Percentiles rank a stretch among this genome's conserved stretches.
These are phyloP conservation scores for Aspergillus ustus DNA, from an alignment of 2,329 filamentous ascomycete species.

Conservation along the genomic window DNA sequence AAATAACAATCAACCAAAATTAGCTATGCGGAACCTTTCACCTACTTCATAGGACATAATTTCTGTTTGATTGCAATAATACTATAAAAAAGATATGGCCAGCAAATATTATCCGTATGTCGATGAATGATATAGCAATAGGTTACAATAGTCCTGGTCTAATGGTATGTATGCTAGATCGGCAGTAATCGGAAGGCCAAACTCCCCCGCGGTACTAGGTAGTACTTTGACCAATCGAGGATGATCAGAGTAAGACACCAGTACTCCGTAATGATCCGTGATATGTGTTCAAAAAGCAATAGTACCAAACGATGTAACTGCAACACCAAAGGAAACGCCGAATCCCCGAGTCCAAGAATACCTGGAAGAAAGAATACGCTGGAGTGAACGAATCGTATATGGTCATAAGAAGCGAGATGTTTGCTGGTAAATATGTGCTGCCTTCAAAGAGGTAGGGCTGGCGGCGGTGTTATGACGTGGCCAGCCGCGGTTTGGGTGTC, in stretches of 20 bases:
- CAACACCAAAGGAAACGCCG: neutral
- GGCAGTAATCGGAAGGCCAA: too few relatives aligned
- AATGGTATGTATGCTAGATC: neutral
- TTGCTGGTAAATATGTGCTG: neutral
- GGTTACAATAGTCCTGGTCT: neutral
- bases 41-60: too few relatives aligned
- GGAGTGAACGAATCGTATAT: constrained; percentile 8
- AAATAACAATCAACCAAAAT: too few relatives aligned
- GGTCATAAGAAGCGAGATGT: neutral
- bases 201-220: neutral
- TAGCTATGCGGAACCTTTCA: too few relatives aligned
- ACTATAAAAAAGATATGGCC: neutral
- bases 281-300: neutral
- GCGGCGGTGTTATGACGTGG: constrained; percentile 39
- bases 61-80: too few relatives aligned
- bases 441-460: constrained; percentile 5
- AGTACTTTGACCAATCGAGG: neutral
- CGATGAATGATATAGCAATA: neutral
- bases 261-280: neutral
- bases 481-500: constrained; percentile 41
- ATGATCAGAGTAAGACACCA: neutral
- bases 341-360: neutral
- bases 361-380: neutral
- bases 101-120: neutral
- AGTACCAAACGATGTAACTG: neutral